These are phyloP conservation scores for Nakazawaea peltata DNA, from an alignment of 805 yeast genomes.

Conservation along the genomic window DNA sequence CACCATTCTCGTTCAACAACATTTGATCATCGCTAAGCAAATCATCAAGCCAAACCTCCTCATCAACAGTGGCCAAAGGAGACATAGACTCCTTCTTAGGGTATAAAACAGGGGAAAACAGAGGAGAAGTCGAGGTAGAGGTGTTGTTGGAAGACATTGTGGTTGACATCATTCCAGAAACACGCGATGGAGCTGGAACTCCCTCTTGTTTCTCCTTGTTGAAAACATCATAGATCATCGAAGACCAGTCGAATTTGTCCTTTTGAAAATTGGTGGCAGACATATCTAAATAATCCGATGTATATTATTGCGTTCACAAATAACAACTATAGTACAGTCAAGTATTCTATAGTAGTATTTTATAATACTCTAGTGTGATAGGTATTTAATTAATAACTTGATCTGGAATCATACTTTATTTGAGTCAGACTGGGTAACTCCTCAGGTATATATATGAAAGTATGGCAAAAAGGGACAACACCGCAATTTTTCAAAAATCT, in stretches of 20 bases:
- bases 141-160: constrained; percentile 1
- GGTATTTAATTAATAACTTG: too few relatives aligned
- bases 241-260: constrained; percentile 9
- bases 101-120: constrained; percentile 4
- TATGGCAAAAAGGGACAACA: too few relatives aligned
- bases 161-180: neutral
- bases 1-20: neutral
- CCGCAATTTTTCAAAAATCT: too few relatives aligned
- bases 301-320: too few relatives aligned
- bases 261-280: constrained; percentile 1
- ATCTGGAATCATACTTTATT: too few relatives aligned
- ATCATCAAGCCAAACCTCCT: constrained; percentile 10
- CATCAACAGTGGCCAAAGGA: constrained; percentile 6
- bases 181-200: constrained; percentile 1
- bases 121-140: constrained; percentile 4
- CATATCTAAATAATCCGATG: too few relatives aligned
- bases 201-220: constrained; percentile 3
- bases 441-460: too few relatives aligned
- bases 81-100: constrained; percentile 4
- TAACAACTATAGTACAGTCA: too few relatives aligned
- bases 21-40: constrained; percentile 5
- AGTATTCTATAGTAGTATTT: too few relatives aligned
- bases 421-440: too few relatives aligned
- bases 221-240: constrained; percentile 10
- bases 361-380: too few relatives aligned